Evolutionary conservation across 805 yeast genomes (phyloP).

Genomic region (Vanderwaltozyma verrucispora): DNA sequence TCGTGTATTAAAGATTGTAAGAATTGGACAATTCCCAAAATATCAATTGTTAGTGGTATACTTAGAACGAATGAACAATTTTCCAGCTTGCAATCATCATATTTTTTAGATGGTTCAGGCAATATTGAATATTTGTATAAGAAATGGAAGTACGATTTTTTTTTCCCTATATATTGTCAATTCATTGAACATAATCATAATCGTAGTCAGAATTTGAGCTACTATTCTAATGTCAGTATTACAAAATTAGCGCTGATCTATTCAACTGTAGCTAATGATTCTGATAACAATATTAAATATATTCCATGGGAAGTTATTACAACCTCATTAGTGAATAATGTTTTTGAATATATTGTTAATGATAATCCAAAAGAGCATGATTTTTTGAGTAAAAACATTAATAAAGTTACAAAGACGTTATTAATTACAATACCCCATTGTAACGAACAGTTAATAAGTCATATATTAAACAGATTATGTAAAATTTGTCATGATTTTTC

Average conservation of each 20-base stretch:
- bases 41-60: constrained; percentile 19
- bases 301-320: constrained; percentile 12
- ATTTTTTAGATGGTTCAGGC: constrained; percentile 20
- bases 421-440: constrained; percentile 9
- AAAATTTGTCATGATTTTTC: constrained; percentile 8
- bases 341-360: background rate
- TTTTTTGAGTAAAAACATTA: constrained; percentile 7
- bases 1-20: constrained; percentile 6
- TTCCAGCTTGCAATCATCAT: constrained; percentile 8
- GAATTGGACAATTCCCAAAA: constrained; percentile 15
- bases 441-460: background rate
- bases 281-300: background rate
- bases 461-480: constrained; percentile 6
- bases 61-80: constrained; percentile 13
- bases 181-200: no score
- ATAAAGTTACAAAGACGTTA: constrained; percentile 14
- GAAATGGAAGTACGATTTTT: constrained; percentile 13
- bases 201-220: no score
- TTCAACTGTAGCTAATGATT: background rate
- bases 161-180: constrained; percentile 18
- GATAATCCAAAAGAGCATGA: background rate
- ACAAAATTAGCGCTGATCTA: no score
- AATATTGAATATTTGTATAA: constrained; percentile 6
- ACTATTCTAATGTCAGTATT: no score
- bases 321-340: constrained; percentile 5